These are phyloP conservation scores for Cadophora sp. DNA, from an alignment of 2,329 filamentous ascomycete species.

Conservation along the genomic window DNA sequence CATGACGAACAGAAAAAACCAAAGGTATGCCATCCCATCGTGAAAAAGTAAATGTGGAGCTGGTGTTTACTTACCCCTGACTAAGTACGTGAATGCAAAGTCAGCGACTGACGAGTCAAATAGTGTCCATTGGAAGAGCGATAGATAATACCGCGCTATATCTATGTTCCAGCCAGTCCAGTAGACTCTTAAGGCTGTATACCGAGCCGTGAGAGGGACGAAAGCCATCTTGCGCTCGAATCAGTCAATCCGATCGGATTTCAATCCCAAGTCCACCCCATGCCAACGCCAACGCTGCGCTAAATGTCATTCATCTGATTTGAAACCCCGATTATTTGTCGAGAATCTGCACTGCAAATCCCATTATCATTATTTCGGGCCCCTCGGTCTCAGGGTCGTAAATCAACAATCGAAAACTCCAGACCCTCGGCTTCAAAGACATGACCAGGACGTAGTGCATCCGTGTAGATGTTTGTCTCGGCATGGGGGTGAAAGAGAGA, in stretches of 20 bases:
- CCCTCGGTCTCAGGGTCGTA: slow-evolving; percentile 49
- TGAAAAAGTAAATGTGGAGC: too few relatives aligned
- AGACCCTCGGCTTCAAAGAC: slow-evolving; percentile 63
- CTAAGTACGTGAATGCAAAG: not conserved
- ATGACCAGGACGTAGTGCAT: slow-evolving; percentile 59
- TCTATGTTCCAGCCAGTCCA: too few relatives aligned
- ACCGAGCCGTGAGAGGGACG: not conserved
- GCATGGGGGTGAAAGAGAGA: slow-evolving; percentile 84
- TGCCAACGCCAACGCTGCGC: slow-evolving; percentile 17
- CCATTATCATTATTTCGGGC: not conserved
- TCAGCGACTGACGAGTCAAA: not conserved
- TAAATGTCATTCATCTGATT: not conserved
- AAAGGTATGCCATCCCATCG: not conserved
- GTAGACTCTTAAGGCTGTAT: too few relatives aligned
- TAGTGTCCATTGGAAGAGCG: not conserved
- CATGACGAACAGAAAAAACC: not conserved
- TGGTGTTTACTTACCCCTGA: slow-evolving; percentile 11
- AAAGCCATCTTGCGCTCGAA: not conserved
- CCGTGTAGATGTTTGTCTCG: slow-evolving; percentile 48
- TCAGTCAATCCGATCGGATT: not conserved
- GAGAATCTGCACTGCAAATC: not conserved
- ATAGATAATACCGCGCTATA: not conserved
- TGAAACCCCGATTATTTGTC: not conserved
- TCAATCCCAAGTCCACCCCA: not conserved
- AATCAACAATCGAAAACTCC: slow-evolving; percentile 70